Base-by-base conservation (phyloP, 23 red algal genomes). In the Cyanidioschyzon merolae region DNA sequence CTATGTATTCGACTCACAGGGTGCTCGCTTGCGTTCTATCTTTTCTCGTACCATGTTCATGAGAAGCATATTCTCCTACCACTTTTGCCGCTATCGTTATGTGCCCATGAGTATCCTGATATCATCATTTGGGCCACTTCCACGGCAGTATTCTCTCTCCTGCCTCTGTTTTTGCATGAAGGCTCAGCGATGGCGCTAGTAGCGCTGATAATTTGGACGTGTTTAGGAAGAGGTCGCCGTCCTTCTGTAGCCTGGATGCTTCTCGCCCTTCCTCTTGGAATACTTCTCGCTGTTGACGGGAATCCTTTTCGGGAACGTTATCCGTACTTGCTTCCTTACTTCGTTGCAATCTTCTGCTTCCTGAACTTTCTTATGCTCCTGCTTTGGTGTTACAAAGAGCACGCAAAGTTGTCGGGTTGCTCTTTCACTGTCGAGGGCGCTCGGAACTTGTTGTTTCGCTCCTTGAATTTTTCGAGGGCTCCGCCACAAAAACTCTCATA, bases 31-130 rank as follows among this genome's bases (percentile, higher is more conserved):
- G 75, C 74, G 37, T 84, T 82, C 37, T 98, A 76, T 54, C 77
- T 98, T 39, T 92, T 91, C 37, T 77, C 85, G 2, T 98, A 79
- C 78, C 94, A 98, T 38, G 94, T 98, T 31, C 94, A 98, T 76
- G 94, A 98, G 45, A 98, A 98, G 80, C 94, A 98, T 39, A 86
- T 98, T 38, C 86, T 98, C 35, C 74, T 92, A 37, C 81, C 88
- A 39, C 76, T 93, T 15, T 38, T 79, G 38, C 84, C 90, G 21
- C 68, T 93, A n/a, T 45, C 77, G 29, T 29, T 80, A 17, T 50
- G 87, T 1, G 54, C 75, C 3, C 21, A 36, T 36, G 74, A 41
- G 21, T 40, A 74, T n/a, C 90, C 90, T 12, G 0, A 1, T 39
- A 34, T 82, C 3, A 79, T 76, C n/a, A 15, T 81, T 24, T 88